Percentiles rank a stretch among this genome's conserved stretches.
Conservation (phyloP, 2,329 filamentous ascomycete genomes). For the Ceratocystis variospora region DNA sequence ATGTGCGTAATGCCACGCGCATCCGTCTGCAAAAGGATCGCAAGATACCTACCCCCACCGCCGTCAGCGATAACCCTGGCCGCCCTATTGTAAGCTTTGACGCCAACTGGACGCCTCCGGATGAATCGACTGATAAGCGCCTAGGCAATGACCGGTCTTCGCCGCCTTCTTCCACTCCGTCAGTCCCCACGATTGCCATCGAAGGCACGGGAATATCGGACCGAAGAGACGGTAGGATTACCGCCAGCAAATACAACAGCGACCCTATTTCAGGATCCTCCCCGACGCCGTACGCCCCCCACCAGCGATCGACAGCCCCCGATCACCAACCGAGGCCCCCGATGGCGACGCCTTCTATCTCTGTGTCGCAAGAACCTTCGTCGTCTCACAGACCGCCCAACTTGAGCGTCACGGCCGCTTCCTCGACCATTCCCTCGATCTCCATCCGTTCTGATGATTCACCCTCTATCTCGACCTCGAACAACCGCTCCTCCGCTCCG, state of each 20-base stretch:
- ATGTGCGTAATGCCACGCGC: slow-evolving; percentile 80
- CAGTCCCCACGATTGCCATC: slow-evolving; percentile 6
- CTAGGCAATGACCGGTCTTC: slow-evolving; percentile 23
- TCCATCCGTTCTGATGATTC: slow-evolving; percentile 7
- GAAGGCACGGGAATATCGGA: slow-evolving; percentile 11
- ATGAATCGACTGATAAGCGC: slow-evolving; percentile 55
- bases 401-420: slow-evolving; percentile 7
- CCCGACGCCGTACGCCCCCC: neutral
- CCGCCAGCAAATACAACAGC: neutral
- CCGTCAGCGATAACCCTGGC: slow-evolving; percentile 79
- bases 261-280: slow-evolving; percentile 1
- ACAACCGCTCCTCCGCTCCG: slow-evolving; percentile 28
- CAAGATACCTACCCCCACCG: slow-evolving; percentile 75
- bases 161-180: slow-evolving; percentile 17
- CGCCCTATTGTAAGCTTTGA: slow-evolving; percentile 97
- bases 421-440: slow-evolving; percentile 14
- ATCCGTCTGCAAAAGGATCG: slow-evolving; percentile 68
- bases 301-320: neutral
- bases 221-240: neutral
- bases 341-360: slow-evolving; percentile 39
- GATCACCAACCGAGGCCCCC: neutral
- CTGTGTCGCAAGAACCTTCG: slow-evolving; percentile 37
- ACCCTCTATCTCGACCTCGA: neutral
- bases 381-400: slow-evolving; percentile 19
- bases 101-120: slow-evolving; percentile 62